Base-by-base conservation (phyloP, 192 early-diverging fungal genomes). In the Coemansia nantahalensis region DNA sequence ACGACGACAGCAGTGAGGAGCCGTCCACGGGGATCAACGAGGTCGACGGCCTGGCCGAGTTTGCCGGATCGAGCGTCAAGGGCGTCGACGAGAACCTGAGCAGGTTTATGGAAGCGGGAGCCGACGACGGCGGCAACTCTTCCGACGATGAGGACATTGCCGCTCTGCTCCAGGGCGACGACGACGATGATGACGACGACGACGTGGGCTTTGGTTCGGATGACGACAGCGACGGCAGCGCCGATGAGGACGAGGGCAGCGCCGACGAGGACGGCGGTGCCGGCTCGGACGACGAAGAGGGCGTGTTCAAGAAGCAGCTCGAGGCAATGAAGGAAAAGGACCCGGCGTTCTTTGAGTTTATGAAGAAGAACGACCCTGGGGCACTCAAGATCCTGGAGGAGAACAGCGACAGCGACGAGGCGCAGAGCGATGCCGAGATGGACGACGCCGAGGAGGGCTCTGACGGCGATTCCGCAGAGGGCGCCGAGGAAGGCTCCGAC, bases 261-360 rank as follows among this genome's bases (percentile, higher is more conserved):
- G 68, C 60, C 18, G 13, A 9, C 7, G 36, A 37, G 8, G 24
- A 8, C 9, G 34, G 44, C 44, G 26, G 31, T 15, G 12, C 43
- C 9, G 62, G 56, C 40, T 39, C 44, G 23, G 84, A 83, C 17
- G 85, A 86, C 15, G 83, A 86, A 21, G 86, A 83, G 38, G 70
- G 74, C 0, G 59, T 70, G 35, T 90, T 93, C 64, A 92, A 90
- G 66, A 54, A 81, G 54, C 76, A 99, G 71, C 66, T 99, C 37
- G 87, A 95, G 36, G 78, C 84, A 8, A 79, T 97, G 69, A 87
- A 88, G 56, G 70, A 86, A 48, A 85, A 85, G 57, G 94, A 98
- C 55, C 93, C 94, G 13, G 82, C 86, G 56, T 98, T 98, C 66
- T 93, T 86, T 79, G 78, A 98, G 68, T 98, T 82, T 62, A 76